Evolutionary conservation across 805 yeast species (phyloP), one percentile per base, ranked within the genome.

Genomic region (Ogataea minuta): DNA sequence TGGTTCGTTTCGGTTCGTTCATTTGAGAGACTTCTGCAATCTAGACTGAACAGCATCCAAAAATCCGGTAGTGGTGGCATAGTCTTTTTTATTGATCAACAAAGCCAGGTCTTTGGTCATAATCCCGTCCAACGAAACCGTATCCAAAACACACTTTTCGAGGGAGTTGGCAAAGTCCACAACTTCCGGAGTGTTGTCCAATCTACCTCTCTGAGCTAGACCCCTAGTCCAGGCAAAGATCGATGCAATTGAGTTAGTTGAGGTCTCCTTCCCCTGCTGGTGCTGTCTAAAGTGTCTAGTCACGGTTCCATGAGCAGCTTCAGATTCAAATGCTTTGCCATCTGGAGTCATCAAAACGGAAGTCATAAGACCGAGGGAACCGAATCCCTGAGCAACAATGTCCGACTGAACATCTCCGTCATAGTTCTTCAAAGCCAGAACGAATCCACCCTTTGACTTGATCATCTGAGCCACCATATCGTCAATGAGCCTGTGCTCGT

Each of bases 381-480:
- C 93, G 50, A 84, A 84, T 31, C 93, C 93, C 65, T 84, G 93
- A 4, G 93, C 93, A 40, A 84, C 90, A 47, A 84, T 84, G 61
- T 84, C 93, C 6, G 86, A 78, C 63, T 83, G 88, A 39, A 84
- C 93, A 60, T 84, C 93, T 64, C 93, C 93, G 60, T 84, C 93
- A 58, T 84, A 84, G 64, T 84, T 84, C 64, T 84, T 84, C 70
- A 84, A 70, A 34, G 91, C 91, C 71, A 84, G 74, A 46, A 84
- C 76, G 57, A 75, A 84, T 5, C 93, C 93, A 56, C 93, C 93
- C 55, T 80, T 79, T 17, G 91, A 84, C 63, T 84, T 84, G 57
- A 84, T 65, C 93, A 84, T 84, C 64, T 84, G 93, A 4, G 91
- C 91, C 45, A 84, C 93, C 89, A 84, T 84, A 60, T 84, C 93